Base-by-base conservation (phyloP, 306 rosid genomes). In the Gastrolobium villosum region DNA sequence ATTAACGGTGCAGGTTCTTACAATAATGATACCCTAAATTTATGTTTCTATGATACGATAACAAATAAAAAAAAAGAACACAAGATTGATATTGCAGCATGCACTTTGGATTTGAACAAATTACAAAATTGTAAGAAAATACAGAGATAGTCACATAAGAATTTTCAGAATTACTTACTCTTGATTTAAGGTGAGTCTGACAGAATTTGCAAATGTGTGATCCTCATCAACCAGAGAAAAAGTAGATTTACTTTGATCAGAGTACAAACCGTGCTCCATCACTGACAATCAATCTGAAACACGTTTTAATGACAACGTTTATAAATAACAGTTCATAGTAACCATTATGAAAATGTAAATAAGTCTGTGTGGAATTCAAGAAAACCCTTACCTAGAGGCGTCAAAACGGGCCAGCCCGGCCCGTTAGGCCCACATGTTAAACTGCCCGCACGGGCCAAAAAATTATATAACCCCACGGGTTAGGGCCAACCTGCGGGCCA, bases 151-250 rank as follows among this genome's bases (percentile, higher is more conserved):
- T 1, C 36, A 43, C 32, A 3, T 7, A 78, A 40, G 67, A 39
- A 46, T 45, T 40, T 52, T 5, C 5, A 82, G 26, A 20, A 45
- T 45, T 52, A 82, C 95, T 77, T 56, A 90, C 94, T 92, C 97
- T 70, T 92, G 96, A 85, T 92, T 92, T 86, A 88, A 62, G 57
- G 90, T 79, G 86, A 82, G 87, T 76, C 93, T 81, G 75, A 89
- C 11, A 34, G 97, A 79, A 74, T 90, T 92, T 30, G 93, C 93
- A 40, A 92, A 67, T 54, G 96, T 92, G 59, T 92, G 92, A 89
- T 90, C 96, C 82, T 90, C 97, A 15, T 92, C 96, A 4, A 69
- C 68, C 72, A 92, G 63, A 59, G 92, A 87, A 81, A 92, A 92
- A 34, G 94, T 87, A 20, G 97, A 89, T 74, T 90, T 88, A 45